Evolutionary conservation across 2,329 filamentous ascomycete genomes (phyloP).

Genomic region (Clarireedia monteithiana): DNA sequence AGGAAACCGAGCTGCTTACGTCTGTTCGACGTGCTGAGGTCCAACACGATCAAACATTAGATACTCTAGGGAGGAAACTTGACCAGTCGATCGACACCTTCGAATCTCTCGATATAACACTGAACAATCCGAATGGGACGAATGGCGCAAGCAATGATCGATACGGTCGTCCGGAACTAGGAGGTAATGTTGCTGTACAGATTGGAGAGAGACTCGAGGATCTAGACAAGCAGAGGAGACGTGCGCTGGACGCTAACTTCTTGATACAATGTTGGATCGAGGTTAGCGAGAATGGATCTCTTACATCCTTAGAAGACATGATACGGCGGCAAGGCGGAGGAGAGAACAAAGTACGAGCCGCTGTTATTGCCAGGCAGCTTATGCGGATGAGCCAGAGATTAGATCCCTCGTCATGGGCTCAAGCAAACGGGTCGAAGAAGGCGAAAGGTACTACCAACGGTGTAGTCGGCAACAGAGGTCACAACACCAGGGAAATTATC

Average conservation of each 20-base stretch:
- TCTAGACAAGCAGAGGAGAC: slow-evolving; percentile 80
- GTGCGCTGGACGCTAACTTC: slow-evolving; percentile 89
- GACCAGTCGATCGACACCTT: slow-evolving; percentile 90
- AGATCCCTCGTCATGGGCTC: slow-evolving; percentile 67
- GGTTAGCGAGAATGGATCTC: slow-evolving; percentile 80
- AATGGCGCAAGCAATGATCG: slow-evolving; percentile 38
- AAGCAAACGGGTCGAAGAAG: slow-evolving; percentile 46
- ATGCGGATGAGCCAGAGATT: slow-evolving; percentile 90
- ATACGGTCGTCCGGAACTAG: slow-evolving; percentile 44
- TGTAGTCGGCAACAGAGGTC: slow-evolving; percentile 35
- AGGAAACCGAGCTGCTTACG: slow-evolving; percentile 83
- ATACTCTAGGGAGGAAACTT: slow-evolving; percentile 79
- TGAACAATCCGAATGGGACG: slow-evolving; percentile 52
- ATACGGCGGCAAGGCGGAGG: slow-evolving; percentile 68
- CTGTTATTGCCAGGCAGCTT: slow-evolving; percentile 86
- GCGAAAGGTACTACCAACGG: slow-evolving; percentile 40
- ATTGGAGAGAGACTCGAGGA: slow-evolving; percentile 93
- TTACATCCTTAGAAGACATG: slow-evolving; percentile 83
- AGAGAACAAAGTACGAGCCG: slow-evolving; percentile 89
- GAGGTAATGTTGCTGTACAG: slow-evolving; percentile 85
- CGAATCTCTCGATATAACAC: slow-evolving; percentile 75
- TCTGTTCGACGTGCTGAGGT: slow-evolving; percentile 86
- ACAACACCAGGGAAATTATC: slow-evolving; percentile 76
- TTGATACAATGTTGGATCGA: slow-evolving; percentile 96
- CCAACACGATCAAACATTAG: slow-evolving; percentile 86